These are phyloP conservation scores for Phialemoniopsis sp. DNA, from an alignment of 2,329 filamentous ascomycete species.

Conservation along the genomic window DNA sequence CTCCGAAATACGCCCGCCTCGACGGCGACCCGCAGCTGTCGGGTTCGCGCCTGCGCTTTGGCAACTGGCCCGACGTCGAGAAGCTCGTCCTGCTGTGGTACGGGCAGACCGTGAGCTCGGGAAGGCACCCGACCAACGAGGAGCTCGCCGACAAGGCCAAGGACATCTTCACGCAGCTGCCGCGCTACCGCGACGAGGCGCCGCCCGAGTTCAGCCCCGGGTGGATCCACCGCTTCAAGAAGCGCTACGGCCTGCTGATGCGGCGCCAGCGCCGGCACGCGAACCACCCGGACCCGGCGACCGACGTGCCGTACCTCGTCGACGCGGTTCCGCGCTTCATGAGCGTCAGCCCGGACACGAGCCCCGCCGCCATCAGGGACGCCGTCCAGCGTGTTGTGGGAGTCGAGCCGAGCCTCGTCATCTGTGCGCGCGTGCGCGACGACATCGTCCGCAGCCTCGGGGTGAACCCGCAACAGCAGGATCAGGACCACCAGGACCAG, in stretches of 20 bases:
- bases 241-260: slow-evolving; percentile 55
- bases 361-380: slow-evolving; percentile 55
- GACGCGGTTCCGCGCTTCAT: slow-evolving; percentile 58
- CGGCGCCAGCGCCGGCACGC: slow-evolving; percentile 50
- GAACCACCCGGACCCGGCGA: slow-evolving; percentile 41
- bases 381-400: slow-evolving; percentile 50
- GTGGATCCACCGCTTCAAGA: slow-evolving; percentile 63
- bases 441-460: slow-evolving; percentile 43
- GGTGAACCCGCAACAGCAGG: slow-evolving; percentile 6
- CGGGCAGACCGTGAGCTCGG: slow-evolving; percentile 41
- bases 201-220: slow-evolving; percentile 59
- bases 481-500: slow-evolving; percentile 22
- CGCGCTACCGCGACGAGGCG: slow-evolving; percentile 56
- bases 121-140: slow-evolving; percentile 58
- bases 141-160: slow-evolving; percentile 61
- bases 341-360: slow-evolving; percentile 52
- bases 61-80: slow-evolving; percentile 62
- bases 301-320: slow-evolving; percentile 56
- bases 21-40: slow-evolving; percentile 58
- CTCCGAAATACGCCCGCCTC: slow-evolving; percentile 57
- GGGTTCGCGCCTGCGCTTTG: slow-evolving; percentile 58
- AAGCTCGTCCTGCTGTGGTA: slow-evolving; percentile 54
- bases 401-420: slow-evolving; percentile 47
- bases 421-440: slow-evolving; percentile 54
- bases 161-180: slow-evolving; percentile 51